Base-by-base conservation (phyloP, 768 basidiomycete species). In the Kwoniella sp. region DNA sequence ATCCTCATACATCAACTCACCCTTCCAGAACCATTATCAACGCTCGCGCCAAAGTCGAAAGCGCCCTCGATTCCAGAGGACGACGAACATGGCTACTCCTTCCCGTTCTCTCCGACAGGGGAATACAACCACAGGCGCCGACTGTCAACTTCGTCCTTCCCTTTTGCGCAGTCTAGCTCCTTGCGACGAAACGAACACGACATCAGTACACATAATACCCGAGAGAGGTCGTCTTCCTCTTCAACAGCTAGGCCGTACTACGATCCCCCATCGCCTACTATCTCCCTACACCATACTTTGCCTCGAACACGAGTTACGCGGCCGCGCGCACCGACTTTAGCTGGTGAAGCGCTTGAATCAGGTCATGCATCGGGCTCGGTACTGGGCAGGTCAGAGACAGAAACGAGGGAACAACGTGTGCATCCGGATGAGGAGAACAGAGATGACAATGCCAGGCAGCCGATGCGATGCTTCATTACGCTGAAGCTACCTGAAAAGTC, bases 1-100 rank as follows among this genome's bases (percentile, higher is more conserved):
- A 67, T 77, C 22, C 73, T 72, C 4, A 77, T 77, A 12, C 73
- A 73, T 37, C 73, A 77, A 55, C 65, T 77, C 15, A 77, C 73
- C 5, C 66, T 75, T n/a, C 73, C 72, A 13, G 65, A 73, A 41
- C 59, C 71, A 1, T 63, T 73, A 2, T 22, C 57, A n/a, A n/a
- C n/a, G 8, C 54, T 53, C 56, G 66, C 68, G 22, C 68, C 73
- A 13, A 73, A 70, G 55, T 55, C 70, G 23, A 31, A 61, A 7
- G 7, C 68, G 7, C 23, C 51, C 23, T 50, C 61, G 8, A 50
- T 34, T 17, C 30, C 41, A 5, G 48, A 55, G 8, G 17, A 23
- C 15, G 56, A 61, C 13, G 50, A 25, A 2, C 60, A 45, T 45
- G 41, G 41, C 41, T 45, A 45, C 41, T 9, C 5, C 17, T 45